A percentile compares a stretch with the other conserved stretches of the same genome.
Evolutionary conservation across 345 rosid genomes (phyloP).

Genomic region (Arabis hirsuta): DNA sequence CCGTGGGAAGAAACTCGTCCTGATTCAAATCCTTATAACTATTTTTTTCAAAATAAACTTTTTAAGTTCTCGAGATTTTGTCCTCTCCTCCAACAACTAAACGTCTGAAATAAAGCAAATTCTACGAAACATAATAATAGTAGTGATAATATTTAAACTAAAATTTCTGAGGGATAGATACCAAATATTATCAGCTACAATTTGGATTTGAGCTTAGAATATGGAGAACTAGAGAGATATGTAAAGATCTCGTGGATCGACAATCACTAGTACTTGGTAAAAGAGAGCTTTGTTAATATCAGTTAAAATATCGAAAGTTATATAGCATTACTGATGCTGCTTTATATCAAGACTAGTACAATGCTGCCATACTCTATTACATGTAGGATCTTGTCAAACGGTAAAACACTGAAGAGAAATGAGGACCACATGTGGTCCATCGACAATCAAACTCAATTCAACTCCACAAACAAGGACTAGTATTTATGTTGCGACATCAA

Average conservation of each 20-base stretch:
- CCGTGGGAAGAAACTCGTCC: constrained; percentile 24
- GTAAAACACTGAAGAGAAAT: neutral
- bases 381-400: constrained; percentile 6
- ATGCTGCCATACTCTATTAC: constrained; percentile 3
- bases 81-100: neutral
- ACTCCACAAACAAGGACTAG: neutral
- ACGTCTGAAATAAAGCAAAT: neutral
- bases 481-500: constrained; percentile 41
- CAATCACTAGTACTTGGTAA: neutral
- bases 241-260: neutral
- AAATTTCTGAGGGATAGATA: too few species aligned
- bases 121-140: neutral
- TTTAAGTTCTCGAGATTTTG: constrained; percentile 12
- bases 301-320: neutral
- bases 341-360: constrained; percentile 24
- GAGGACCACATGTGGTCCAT: neutral
- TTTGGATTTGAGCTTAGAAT: neutral
- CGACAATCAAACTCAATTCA: constrained; percentile 1
- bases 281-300: neutral
- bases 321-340: neutral
- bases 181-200: too few species aligned
- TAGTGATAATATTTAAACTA: too few species aligned
- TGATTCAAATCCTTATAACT: constrained; percentile 20
- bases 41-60: constrained; percentile 12
- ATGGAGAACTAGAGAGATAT: neutral